Percentiles rank a stretch among this genome's conserved stretches.
Conservation (phyloP, 208 protist species). For the Trypanosoma congolense region DNA sequence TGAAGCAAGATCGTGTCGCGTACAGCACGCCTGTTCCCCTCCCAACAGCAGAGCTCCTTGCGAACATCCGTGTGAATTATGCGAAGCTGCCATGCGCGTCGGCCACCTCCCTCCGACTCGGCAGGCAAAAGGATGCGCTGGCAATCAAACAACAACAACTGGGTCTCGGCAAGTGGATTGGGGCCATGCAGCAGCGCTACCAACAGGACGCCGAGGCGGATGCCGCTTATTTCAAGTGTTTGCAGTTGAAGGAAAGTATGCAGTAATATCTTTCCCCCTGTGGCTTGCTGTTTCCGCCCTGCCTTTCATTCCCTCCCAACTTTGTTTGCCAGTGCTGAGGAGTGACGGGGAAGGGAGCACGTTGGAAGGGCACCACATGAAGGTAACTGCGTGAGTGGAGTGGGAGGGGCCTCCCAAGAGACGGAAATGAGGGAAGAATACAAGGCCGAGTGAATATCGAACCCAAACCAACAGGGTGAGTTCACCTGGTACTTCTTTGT, state of each 20-base stretch:
- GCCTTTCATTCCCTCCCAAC: too few species aligned
- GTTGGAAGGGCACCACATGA: too few species aligned
- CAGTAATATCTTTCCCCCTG: too few species aligned
- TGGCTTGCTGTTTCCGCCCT: too few species aligned
- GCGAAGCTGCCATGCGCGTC: slow-evolving; percentile 36
- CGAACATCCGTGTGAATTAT: slow-evolving; percentile 29
- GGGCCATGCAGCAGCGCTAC: slow-evolving; percentile 9
- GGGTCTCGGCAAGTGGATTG: slow-evolving; percentile 23
- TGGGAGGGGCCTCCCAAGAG: too few species aligned
- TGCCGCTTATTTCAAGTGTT: slow-evolving; percentile 16
- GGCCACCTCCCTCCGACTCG: slow-evolving; percentile 28
- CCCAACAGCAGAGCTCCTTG: slow-evolving; percentile 42
- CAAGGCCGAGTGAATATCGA: too few species aligned
- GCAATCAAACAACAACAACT: slow-evolving; percentile 41
- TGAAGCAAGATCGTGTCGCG: slow-evolving; percentile 25
- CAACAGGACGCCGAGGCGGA: slow-evolving; percentile 18
- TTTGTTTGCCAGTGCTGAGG: too few species aligned
- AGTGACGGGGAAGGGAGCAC: too few species aligned
- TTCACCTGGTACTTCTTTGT: too few species aligned
- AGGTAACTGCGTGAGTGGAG: too few species aligned
- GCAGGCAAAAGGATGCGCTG: slow-evolving; percentile 27
- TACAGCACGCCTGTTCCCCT: slow-evolving; percentile 54
- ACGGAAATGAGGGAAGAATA: too few species aligned
- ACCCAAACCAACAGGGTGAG: too few species aligned
- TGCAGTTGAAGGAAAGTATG: slow-evolving; percentile 13